Conservation (phyloP, 78 protist genomes). For the Chrysochromulina tobinii region DNA sequence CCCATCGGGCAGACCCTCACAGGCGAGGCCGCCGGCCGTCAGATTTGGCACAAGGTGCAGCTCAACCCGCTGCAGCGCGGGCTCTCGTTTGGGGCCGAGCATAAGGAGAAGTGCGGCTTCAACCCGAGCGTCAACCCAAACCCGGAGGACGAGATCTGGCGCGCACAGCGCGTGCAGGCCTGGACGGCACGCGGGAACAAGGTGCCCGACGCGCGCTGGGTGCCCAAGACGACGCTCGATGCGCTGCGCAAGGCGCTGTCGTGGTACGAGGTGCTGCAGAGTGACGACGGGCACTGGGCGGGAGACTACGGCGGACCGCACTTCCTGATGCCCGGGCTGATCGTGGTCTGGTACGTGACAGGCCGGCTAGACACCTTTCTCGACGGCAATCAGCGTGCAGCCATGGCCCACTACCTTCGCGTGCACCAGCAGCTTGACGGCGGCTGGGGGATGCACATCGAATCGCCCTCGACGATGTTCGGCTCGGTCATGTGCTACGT, state of each 20-base stretch:
- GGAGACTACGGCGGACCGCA: slow-evolving; percentile 94
- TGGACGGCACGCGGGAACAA: neutral
- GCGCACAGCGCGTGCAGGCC: neutral
- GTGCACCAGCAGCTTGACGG: neutral
- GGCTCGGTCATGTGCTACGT: slow-evolving; percentile 86
- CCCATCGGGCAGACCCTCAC: neutral
- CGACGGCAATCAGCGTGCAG: neutral
- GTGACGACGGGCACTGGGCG: slow-evolving; percentile 90
- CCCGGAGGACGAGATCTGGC: neutral
- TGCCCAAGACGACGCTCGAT: neutral
- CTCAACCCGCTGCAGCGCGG: no score
- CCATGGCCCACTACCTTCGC: slow-evolving; percentile 24
- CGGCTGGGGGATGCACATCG: slow-evolving; percentile 76
- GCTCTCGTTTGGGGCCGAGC: neutral
- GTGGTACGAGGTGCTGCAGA: slow-evolving; percentile 46
- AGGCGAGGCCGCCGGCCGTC: slow-evolving; percentile 32
- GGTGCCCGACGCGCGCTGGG: neutral
- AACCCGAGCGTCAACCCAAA: neutral
- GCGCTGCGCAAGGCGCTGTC: neutral
- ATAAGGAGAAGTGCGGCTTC: neutral
- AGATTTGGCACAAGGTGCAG: neutral
- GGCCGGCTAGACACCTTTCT: neutral
- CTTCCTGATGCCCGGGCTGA: slow-evolving; percentile 86
- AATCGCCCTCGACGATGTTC: slow-evolving; percentile 78
- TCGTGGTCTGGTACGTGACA: slow-evolving; percentile 22